Conservation (phyloP, 2,329 filamentous ascomycete genomes). For the Whalleya microplaca region DNA sequence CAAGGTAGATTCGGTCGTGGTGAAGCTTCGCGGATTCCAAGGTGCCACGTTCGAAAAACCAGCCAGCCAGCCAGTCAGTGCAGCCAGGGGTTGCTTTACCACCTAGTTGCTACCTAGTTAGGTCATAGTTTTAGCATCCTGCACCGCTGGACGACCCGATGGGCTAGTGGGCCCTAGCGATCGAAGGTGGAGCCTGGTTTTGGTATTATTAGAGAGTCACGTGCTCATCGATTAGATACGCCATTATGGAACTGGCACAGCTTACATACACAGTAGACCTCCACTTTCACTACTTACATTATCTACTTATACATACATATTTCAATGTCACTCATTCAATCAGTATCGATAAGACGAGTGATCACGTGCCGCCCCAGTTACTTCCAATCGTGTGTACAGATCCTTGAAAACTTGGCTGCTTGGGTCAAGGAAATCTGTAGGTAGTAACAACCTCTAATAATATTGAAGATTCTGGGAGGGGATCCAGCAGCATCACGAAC, state of each 20-base stretch:
- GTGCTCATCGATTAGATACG: too few relatives aligned
- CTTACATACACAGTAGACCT: too few relatives aligned
- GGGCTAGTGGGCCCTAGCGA: not conserved
- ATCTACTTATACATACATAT: too few relatives aligned
- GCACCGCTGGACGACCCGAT: too few relatives aligned
- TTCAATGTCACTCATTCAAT: too few relatives aligned
- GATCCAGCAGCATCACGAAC: not conserved
- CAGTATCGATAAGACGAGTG: not conserved
- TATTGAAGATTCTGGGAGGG: not conserved
- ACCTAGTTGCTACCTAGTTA: not conserved
- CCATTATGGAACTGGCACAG: too few relatives aligned
- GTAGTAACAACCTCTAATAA: too few relatives aligned
- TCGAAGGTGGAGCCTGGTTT: not conserved
- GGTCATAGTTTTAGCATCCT: not conserved
- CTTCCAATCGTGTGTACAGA: not conserved
- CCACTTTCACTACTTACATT: too few relatives aligned
- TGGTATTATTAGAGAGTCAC: too few relatives aligned
- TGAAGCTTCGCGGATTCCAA: slow-evolving; percentile 38
- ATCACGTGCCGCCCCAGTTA: not conserved
- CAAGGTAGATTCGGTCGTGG: slow-evolving; percentile 2
- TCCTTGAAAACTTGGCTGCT: too few relatives aligned
- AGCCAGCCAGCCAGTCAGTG: slow-evolving; percentile 34
- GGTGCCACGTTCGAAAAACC: slow-evolving; percentile 58
- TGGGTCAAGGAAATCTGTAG: too few relatives aligned
- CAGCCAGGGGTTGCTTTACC: slow-evolving; percentile 5